Evolutionary conservation across 306 rosid species (phyloP), one percentile per base, ranked within the genome.

Genomic region (Ormosia semicastrata): DNA sequence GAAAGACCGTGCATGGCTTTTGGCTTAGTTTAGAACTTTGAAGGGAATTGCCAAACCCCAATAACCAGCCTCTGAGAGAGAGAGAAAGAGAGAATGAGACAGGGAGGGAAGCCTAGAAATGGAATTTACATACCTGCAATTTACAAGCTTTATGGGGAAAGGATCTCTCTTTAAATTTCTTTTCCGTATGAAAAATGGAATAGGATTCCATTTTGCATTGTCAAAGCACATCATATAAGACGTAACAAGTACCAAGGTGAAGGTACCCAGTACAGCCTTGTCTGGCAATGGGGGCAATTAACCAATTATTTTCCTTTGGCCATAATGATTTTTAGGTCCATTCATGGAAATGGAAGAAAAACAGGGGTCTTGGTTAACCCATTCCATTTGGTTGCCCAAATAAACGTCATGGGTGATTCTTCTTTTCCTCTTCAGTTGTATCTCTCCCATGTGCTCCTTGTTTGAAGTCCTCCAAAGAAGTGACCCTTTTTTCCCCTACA

Each of bases 321-420:
- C 47, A 78, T 43, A 64, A 78, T 72, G 18, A 54, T 49, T 83
- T 77, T 41, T 46, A 71, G 70, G 54, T 56, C 56, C 18, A 69
- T 69, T 49, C 14, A 60, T 76, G 65, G 75, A 75, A 80, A 69
- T 77, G 53, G 76, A 71, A 49, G 40, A 59, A 64, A 64, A 78
- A 52, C n/a, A 34, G 15, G 58, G 74, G 13, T 56, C 17, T 76
- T 40, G 9, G 9, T 49, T 82, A 47, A 0, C 54, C 44, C 44
- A 36, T 73, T 1, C 24, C 24, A 24, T 24, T 79, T 73, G 13
- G 74, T 78, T 64, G 29, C 60, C 57, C 46, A 67, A 59, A 66
- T 44, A 78, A 80, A 67, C 17, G 71, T 73, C 77, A 74, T 50
- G 83, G 46, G 13, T 52, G 47, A 62, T 80, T 67, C 63, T 73